phyloP scores from a whole-genome alignment of 179 eudicot genomes.

The Silene coronaria region DNA sequence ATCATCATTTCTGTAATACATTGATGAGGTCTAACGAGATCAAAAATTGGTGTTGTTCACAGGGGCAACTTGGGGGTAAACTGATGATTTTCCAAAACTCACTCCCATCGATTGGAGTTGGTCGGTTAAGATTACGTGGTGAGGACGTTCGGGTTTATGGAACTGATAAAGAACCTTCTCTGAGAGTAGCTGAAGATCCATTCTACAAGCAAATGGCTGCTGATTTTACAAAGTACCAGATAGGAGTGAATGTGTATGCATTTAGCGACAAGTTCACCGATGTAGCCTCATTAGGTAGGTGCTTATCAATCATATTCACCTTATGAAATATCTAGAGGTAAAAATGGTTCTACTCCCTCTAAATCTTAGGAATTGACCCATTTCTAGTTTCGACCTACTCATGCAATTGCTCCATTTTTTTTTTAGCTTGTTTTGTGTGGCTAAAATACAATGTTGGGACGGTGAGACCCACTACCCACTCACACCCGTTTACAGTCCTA shows the following conservation, averaged over 20 bases:
- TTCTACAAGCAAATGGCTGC: constrained; percentile 99
- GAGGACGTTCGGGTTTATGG: constrained; percentile 81
- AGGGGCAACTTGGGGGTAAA: constrained; percentile 97
- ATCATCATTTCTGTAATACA: not conserved
- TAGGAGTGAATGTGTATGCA: constrained; percentile 80
- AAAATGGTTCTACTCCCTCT: not conserved
- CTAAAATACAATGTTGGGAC: too few species aligned
- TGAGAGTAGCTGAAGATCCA: constrained; percentile 88
- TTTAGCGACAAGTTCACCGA: constrained; percentile 96
- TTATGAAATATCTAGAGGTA: not conserved
- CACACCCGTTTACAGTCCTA: too few species aligned
- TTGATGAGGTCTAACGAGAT: not conserved
- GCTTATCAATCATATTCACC: not conserved
- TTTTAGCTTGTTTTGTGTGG: too few species aligned
- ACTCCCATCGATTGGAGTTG: constrained; percentile 89
- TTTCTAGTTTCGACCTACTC: too few species aligned
- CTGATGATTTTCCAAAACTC: constrained; percentile 88
- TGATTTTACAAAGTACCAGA: constrained; percentile 89
- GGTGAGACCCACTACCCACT: too few species aligned
- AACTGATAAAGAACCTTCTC: constrained; percentile 80
- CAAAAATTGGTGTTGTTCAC: constrained; percentile 21
- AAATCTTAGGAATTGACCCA: too few species aligned
- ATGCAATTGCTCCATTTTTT: too few species aligned
- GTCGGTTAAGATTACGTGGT: constrained; percentile 87
- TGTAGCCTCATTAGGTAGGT: constrained; percentile 85